Evolutionary conservation across 768 basidiomycete species (phyloP).

Genomic region (Pulveroboletus sp.): DNA sequence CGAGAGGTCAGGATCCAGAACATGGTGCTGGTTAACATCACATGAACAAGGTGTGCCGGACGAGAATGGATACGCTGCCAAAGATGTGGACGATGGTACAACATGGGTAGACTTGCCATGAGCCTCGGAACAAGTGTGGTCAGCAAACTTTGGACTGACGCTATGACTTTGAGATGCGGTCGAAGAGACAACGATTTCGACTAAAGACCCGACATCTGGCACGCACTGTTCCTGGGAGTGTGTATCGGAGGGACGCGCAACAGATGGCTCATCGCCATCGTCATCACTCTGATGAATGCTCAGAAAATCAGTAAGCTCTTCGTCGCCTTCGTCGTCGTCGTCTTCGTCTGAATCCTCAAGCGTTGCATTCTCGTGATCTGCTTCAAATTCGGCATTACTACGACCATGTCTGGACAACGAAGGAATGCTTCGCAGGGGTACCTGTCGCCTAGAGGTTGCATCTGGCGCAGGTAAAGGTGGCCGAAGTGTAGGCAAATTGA

Average conservation of each 20-base stretch:
- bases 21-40: background rate
- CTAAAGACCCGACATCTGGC: background rate
- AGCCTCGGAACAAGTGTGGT: slow-evolving; percentile 7
- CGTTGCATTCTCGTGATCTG: slow-evolving; percentile 18
- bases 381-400: slow-evolving; percentile 19
- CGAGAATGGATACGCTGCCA: slow-evolving; percentile 15
- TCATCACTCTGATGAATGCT: slow-evolving; percentile 35
- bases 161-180: background rate
- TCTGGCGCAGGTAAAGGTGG: slow-evolving; percentile 23
- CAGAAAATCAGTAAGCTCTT: slow-evolving; percentile 33
- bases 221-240: slow-evolving; percentile 10
- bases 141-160: background rate
- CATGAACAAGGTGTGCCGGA: slow-evolving; percentile 10
- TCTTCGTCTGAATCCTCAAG: slow-evolving; percentile 32
- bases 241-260: slow-evolving; percentile 15
- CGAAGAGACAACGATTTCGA: slow-evolving; percentile 3
- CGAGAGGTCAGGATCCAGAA: slow-evolving; percentile 3
- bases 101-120: slow-evolving; percentile 3
- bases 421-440: slow-evolving; percentile 50
- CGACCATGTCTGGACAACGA: slow-evolving; percentile 41
- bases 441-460: slow-evolving; percentile 11
- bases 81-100: slow-evolving; percentile 6
- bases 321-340: slow-evolving; percentile 31
- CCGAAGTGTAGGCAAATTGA: slow-evolving; percentile 48
- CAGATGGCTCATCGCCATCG: slow-evolving; percentile 28